These are phyloP conservation scores for Aspergillus piperis DNA, from an alignment of 2,329 filamentous ascomycete genomes.

Conservation along the genomic window DNA sequence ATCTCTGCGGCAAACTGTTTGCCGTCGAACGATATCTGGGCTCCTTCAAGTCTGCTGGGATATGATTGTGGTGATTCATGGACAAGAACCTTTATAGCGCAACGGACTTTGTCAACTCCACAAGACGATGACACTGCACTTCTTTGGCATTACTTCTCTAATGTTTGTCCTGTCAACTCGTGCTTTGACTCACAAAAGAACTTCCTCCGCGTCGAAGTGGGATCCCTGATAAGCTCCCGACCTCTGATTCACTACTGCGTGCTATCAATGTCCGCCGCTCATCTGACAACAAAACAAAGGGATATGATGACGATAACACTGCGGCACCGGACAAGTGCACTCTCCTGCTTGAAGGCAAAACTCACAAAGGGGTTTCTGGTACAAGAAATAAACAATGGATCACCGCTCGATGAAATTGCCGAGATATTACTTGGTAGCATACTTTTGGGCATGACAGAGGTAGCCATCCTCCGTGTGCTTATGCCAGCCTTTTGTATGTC, in stretches of 20 bases:
- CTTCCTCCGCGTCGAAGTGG: background rate
- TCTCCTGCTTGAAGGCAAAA: background rate
- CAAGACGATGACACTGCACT: constrained; percentile 1
- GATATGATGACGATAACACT: background rate
- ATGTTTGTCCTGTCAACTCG: constrained; percentile 1
- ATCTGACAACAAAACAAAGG: background rate
- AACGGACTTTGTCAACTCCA: background rate
- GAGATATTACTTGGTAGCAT: constrained; percentile 1
- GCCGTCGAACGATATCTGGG: too few species aligned
- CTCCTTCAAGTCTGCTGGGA: too few species aligned
- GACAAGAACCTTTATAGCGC: background rate
- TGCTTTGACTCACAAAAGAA: constrained; percentile 5
- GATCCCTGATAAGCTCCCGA: constrained; percentile 1
- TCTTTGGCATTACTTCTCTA: background rate
- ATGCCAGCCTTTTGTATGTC: background rate
- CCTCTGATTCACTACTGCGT: constrained; percentile 9
- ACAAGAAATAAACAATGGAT: background rate
- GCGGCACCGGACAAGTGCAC: background rate
- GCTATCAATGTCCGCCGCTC: constrained; percentile 13
- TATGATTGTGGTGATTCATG: too few species aligned
- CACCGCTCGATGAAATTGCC: background rate
- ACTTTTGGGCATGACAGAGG: constrained; percentile 4
- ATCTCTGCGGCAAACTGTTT: too few species aligned
- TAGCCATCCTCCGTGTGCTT: background rate
- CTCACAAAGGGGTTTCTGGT: background rate